Percentiles rank a stretch among this genome's conserved stretches.
These are phyloP conservation scores for Tricholoma bakamatsutake DNA, from an alignment of 768 basidiomycete genomes.

Conservation along the genomic window DNA sequence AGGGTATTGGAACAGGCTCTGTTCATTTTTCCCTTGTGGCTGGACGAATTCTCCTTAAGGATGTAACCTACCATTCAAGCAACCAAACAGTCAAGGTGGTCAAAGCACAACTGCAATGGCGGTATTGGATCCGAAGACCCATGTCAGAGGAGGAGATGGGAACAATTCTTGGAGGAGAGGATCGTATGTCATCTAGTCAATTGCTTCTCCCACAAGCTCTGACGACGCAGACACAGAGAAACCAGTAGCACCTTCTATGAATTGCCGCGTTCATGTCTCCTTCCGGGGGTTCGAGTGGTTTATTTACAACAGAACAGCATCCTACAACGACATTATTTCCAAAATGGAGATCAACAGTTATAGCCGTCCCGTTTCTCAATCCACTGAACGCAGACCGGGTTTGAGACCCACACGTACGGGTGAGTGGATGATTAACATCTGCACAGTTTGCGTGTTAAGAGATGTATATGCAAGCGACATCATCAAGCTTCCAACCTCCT, in stretches of 20 bases:
- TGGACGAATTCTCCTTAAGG: slow-evolving; percentile 84
- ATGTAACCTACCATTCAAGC: slow-evolving; percentile 84
- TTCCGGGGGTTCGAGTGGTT: slow-evolving; percentile 90
- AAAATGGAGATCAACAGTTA: slow-evolving; percentile 51
- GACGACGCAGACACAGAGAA: slow-evolving; percentile 20
- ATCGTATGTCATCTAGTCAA: slow-evolving; percentile 34
- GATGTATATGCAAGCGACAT: slow-evolving; percentile 14
- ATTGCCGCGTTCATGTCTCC: slow-evolving; percentile 78
- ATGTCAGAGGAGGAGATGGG: slow-evolving; percentile 68
- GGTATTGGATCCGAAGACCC: slow-evolving; percentile 87
- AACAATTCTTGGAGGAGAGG: slow-evolving; percentile 42
- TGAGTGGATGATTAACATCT: slow-evolving; percentile 11
- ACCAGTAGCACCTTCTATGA: slow-evolving; percentile 32
- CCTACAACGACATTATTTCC: slow-evolving; percentile 82
- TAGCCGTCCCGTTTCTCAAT: slow-evolving; percentile 29
- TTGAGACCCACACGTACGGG: slow-evolving; percentile 38
- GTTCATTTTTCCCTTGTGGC: slow-evolving; percentile 86
- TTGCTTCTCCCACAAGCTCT: background rate
- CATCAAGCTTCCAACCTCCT: slow-evolving; percentile 25
- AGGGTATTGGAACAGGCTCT: slow-evolving; percentile 48
- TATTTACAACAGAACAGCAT: slow-evolving; percentile 83
- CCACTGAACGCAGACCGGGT: slow-evolving; percentile 32
- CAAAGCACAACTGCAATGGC: slow-evolving; percentile 85
- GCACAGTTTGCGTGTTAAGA: background rate
- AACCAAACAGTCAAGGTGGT: slow-evolving; percentile 85